Base-by-base conservation (phyloP, 1,284 basidiomycete genomes). In the Cronartium ribicola region DNA sequence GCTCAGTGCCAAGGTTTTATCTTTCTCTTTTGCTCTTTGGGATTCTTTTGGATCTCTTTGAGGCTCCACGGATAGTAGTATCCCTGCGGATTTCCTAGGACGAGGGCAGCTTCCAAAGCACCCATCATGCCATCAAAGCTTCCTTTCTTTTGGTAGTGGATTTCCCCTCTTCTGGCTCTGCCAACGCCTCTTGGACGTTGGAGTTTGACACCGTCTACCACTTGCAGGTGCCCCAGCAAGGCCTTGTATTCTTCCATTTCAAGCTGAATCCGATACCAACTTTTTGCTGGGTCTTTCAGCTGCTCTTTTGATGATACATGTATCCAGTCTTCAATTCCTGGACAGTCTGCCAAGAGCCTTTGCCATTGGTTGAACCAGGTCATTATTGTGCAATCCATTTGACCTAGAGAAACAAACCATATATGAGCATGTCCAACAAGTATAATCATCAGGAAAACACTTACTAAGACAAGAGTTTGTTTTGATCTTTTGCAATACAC, bases 401-500 rank as follows among this genome's bases (percentile, higher is more conserved):
- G 44, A 46, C 11, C 44, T 46, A 46, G n/a, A n/a, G 29, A 29
- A 29, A 29, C 29, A 29, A 29, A 29, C 29, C 29, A 29, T 29
- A 29, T 29, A 2, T 29, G 2, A 29, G 29, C 29, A 29, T 29
- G 29, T 1, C 29, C 29, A 29, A 1, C 29, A 29, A 29, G 29
- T 29, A 29, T 29, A 29, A 29, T 29, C 29, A n/a, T 46, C 11
- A n/a, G 17, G 36, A 63, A 40, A 22, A 0, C 5, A 71, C 68
- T 51, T 5, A 71, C 61, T 60, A 64, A 71, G 60, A 4, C 17
- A 13, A 29, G 60, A 10, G 48, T 69, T 69, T 20, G 67, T 69
- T 6, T 60, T 61, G 14, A 61, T 69, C 37, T 64, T 71, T 20
- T 71, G 60, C 14, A 71, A 71, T 20, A 64, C 43, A 10, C 68